Evolutionary conservation across 2,329 filamentous ascomycete genomes (phyloP).

Genomic region (Hyphodiscus sp.): DNA sequence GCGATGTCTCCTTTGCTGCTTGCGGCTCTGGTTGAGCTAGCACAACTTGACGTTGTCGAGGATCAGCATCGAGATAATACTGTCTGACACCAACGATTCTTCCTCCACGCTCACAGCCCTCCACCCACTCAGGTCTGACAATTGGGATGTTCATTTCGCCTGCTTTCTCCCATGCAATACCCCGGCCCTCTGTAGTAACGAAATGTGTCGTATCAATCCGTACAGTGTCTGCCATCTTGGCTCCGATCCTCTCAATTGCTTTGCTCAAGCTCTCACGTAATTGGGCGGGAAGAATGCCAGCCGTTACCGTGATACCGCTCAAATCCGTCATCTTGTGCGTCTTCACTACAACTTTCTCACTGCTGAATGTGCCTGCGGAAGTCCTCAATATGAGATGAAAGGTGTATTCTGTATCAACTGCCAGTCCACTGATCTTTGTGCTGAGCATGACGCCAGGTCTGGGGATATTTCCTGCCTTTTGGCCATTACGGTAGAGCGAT

Average conservation of each 20-base stretch:
- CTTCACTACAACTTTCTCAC: conserved; percentile 75
- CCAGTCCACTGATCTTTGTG: conserved; percentile 93
- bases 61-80: conserved; percentile 88
- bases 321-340: conserved; percentile 99
- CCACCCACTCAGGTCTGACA: conserved; percentile 93
- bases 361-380: conserved; percentile 78
- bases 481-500: conserved; percentile 88
- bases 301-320: conserved; percentile 89
- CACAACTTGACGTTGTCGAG: conserved; percentile 28
- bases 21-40: conserved; percentile 11
- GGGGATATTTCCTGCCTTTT: conserved; percentile 93
- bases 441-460: conserved; percentile 79
- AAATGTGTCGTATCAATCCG: conserved; percentile 98
- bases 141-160: conserved; percentile 97
- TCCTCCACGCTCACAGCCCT: conserved; percentile 90
- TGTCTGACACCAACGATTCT: conserved; percentile 90
- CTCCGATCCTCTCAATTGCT: conserved; percentile 83
- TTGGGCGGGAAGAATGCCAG: conserved; percentile 72
- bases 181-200: conserved; percentile 88
- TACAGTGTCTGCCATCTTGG: conserved; percentile 82
- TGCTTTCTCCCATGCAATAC: conserved; percentile 89
- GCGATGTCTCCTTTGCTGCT: not conserved
- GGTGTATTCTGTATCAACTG: conserved; percentile 92
- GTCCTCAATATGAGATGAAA: conserved; percentile 92
- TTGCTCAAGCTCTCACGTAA: conserved; percentile 65